Evolutionary conservation across 306 rosid genomes (phyloP).

Genomic region (Lithocarpus polystachyus): DNA sequence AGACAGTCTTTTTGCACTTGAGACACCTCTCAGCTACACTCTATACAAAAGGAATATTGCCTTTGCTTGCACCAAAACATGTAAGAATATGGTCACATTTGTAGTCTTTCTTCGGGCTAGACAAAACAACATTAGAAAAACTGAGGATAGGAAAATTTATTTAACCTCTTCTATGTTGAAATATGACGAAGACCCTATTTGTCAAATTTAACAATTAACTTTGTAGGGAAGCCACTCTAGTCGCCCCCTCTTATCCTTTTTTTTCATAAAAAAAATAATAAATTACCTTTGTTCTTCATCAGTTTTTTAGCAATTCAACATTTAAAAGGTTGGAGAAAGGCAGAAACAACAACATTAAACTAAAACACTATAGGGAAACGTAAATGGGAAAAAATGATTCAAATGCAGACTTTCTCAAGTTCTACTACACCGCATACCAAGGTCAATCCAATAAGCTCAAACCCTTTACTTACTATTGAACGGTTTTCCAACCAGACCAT

Average conservation of each 20-base stretch:
- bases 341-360: not conserved
- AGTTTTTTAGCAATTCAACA: not conserved
- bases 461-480: not conserved
- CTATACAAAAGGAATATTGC: not conserved
- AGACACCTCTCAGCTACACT: not conserved
- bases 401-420: not conserved
- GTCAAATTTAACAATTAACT: not conserved
- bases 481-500: not conserved
- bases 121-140: not conserved
- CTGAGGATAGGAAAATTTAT: not conserved
- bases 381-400: too few relatives aligned
- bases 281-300: not conserved
- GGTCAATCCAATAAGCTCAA: not conserved
- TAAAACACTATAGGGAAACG: not conserved
- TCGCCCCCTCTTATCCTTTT: too few relatives aligned
- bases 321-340: not conserved
- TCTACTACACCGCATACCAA: not conserved
- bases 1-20: not conserved
- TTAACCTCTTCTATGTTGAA: not conserved
- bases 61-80: too few relatives aligned
- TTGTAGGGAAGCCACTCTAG: not conserved
- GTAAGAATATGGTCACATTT: too few relatives aligned
- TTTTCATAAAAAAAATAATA: too few relatives aligned
- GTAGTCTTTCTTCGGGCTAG: too few relatives aligned
- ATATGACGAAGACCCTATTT: not conserved